Conservation (phyloP, 2,329 filamentous ascomycete genomes). For the Epichloe uncinata region DNA sequence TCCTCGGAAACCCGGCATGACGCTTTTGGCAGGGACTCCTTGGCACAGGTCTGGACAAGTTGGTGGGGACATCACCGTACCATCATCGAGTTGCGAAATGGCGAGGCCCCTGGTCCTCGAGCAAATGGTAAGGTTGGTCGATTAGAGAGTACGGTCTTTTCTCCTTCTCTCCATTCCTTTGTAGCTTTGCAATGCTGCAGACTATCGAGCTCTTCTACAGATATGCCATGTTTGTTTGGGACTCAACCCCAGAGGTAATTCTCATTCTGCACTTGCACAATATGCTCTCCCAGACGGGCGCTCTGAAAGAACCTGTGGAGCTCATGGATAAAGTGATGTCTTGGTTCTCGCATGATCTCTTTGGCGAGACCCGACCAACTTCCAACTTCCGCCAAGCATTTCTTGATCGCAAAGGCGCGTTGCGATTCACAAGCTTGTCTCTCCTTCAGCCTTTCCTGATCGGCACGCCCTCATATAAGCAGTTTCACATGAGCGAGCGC, state of each 20-base stretch:
- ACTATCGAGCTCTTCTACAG: conserved; percentile 26
- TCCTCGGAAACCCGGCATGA: not conserved
- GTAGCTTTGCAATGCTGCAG: conserved; percentile 31
- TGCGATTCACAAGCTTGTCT: not conserved
- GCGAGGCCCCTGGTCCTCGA: not conserved
- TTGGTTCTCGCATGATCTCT: not conserved
- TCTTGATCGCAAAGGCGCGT: not conserved
- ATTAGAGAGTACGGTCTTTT: conserved; percentile 29
- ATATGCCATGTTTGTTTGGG: conserved; percentile 23
- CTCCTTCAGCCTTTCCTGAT: not conserved
- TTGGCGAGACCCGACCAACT: not conserved
- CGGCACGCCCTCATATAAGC: conserved; percentile 12
- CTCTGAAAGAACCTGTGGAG: conserved; percentile 20
- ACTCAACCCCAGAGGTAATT: conserved; percentile 24
- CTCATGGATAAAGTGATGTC: conserved; percentile 14
- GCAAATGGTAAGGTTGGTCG: not conserved
- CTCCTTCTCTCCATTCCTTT: conserved; percentile 35
- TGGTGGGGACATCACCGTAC: not conserved
- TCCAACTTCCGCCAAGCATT: not conserved
- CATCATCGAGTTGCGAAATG: not conserved
- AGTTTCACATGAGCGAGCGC: conserved; percentile 4
- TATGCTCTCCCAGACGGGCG: conserved; percentile 29
- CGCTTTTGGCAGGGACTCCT: not conserved
- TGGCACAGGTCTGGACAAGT: not conserved
- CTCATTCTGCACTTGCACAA: conserved; percentile 33